phyloP scores from a whole-genome alignment of 106 monocot species.

The Phalaenopsis equestris region DNA sequence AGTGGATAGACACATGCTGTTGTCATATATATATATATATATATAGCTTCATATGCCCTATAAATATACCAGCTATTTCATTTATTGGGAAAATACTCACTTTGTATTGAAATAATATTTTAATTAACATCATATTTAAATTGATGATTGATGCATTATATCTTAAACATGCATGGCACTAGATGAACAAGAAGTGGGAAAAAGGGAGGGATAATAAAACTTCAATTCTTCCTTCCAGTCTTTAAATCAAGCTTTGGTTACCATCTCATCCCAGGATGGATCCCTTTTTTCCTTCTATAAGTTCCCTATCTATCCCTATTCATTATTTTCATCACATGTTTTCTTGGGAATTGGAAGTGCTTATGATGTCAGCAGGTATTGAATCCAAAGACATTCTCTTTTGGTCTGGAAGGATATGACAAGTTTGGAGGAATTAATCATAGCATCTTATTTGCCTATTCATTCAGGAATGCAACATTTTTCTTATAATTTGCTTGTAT shows the following conservation, averaged over 20 bases:
- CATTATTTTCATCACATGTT: slow-evolving; percentile 17
- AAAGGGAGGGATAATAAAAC: slow-evolving; percentile 38
- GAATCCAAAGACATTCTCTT: slow-evolving; percentile 14
- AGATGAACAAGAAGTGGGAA: slow-evolving; percentile 42
- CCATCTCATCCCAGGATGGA: slow-evolving; percentile 44
- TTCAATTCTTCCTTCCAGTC: slow-evolving; percentile 55
- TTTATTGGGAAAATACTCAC: too few species aligned
- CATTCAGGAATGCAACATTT: too few species aligned
- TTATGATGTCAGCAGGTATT: slow-evolving; percentile 21
- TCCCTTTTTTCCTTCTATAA: slow-evolving; percentile 45
- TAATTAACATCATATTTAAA: too few species aligned
- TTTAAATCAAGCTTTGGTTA: slow-evolving; percentile 49
- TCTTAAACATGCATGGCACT: slow-evolving; percentile 23
- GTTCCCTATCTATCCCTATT: slow-evolving; percentile 37
- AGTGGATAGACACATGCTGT: too few species aligned
- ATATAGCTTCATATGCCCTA: too few species aligned
- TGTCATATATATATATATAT: too few species aligned
- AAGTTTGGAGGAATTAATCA: slow-evolving; percentile 14
- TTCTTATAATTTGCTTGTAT: too few species aligned
- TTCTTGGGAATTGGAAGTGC: slow-evolving; percentile 9
- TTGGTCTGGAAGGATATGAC: slow-evolving; percentile 17
- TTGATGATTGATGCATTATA: background rate
- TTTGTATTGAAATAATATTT: too few species aligned
- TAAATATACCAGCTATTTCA: background rate
- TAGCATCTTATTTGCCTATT: too few species aligned